Evolutionary conservation across 2,329 filamentous ascomycete genomes (phyloP).

Genomic region (Fusarium nodosum): DNA sequence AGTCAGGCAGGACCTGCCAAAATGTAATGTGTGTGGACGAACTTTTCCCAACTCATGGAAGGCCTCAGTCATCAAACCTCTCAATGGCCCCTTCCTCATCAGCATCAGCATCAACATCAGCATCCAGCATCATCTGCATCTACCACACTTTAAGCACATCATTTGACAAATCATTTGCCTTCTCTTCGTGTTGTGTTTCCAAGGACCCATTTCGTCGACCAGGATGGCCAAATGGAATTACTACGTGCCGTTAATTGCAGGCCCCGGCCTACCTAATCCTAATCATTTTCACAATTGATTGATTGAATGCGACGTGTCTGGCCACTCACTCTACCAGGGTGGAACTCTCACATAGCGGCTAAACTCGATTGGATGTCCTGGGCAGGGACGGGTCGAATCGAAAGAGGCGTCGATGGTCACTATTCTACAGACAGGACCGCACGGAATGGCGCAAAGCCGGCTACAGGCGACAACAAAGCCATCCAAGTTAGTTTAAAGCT

Average conservation of each 20-base stretch:
- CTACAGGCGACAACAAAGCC: slow-evolving; percentile 22
- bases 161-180: slow-evolving; percentile 37
- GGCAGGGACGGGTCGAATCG: slow-evolving; percentile 41
- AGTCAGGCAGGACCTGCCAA: not conserved
- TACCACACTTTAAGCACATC: slow-evolving; percentile 33
- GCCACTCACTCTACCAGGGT: not conserved
- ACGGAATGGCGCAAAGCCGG: slow-evolving; percentile 30
- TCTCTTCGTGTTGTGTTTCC: slow-evolving; percentile 28
- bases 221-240: slow-evolving; percentile 30
- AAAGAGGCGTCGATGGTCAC: slow-evolving; percentile 35
- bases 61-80: slow-evolving; percentile 27
- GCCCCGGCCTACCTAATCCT: slow-evolving; percentile 28
- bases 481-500: slow-evolving; percentile 24
- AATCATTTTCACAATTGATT: slow-evolving; percentile 27
- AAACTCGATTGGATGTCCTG: slow-evolving; percentile 34
- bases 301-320: slow-evolving; percentile 25
- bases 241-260: slow-evolving; percentile 19
- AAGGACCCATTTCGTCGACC: slow-evolving; percentile 22
- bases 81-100: slow-evolving; percentile 13
- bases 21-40: slow-evolving; percentile 3
- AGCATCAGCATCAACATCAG: slow-evolving; percentile 33
- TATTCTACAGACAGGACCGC: slow-evolving; percentile 1
- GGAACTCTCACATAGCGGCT: slow-evolving; percentile 19
- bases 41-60: slow-evolving; percentile 13
- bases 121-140: slow-evolving; percentile 32